Evolutionary conservation across 768 basidiomycete species (phyloP), one percentile per base, ranked within the genome.

Genomic region (Mrakia frigida): DNA sequence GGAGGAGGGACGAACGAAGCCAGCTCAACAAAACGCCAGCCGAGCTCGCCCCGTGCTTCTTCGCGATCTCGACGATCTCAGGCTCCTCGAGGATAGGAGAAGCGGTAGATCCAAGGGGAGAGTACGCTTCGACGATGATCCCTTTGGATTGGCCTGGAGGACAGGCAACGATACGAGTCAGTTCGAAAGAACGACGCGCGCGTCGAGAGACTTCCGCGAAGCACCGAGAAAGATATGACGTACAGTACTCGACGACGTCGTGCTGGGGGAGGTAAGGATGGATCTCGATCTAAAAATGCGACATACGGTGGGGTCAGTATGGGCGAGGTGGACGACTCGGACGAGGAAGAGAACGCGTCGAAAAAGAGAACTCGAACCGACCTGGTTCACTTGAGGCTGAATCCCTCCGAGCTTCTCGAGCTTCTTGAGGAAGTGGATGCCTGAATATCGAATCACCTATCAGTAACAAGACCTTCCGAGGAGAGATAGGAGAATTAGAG

Each of bases 251-350:
- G 71, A 89, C 86, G 70, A 93, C 87, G 13, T 91, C 90, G 76
- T 88, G 86, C 81, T 93, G 92, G 13, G 87, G 90, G 76, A 92
- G 87, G 73, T 89, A 86, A 16, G 92, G 92, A 86, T 94, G 93
- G 35, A 89, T 88, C 83, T 93, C 92, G 79, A 79, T 70, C 71
- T 43, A n/a, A 39, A 5, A 3, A 23, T 6, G 39, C 46, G 28
- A 63, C 18, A 18, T 7, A 50, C 9, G 28, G 23, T 4, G 23
- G 6, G 16, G 25, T 6, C 60, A n/a, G 14, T 6, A 25, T 2
- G 53, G 25, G 53, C 23, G 53, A 25, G 43, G 9, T 46, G 2
- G 16, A 10, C 14, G 43, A 46, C 9, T n/a, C n/a, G n/a, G n/a
- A n/a, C 9, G 43, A 46, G 13, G 43, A 53, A 13, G n/a, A 25